Percentiles rank a stretch among this genome's conserved stretches.
Evolutionary conservation across 495 filamentous ascomycete species (phyloP).

Genomic region (Lasiosphaeria miniovina): DNA sequence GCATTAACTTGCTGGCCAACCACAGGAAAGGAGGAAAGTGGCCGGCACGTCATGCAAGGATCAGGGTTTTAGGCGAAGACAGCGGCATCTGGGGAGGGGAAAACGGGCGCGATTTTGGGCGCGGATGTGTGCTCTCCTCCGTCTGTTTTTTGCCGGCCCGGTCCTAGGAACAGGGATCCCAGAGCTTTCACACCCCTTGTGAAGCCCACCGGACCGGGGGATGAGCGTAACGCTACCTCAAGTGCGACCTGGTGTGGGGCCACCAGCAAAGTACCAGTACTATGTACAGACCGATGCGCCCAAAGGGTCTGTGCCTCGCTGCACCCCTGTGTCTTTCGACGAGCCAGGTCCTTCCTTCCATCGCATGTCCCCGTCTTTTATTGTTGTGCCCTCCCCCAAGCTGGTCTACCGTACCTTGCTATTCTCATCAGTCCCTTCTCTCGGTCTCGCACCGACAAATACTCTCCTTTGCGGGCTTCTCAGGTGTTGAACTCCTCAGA

Average conservation of each 20-base stretch:
- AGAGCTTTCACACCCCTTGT: too few species aligned
- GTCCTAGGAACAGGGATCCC: background rate
- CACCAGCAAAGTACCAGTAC: too few species aligned
- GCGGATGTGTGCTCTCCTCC: background rate
- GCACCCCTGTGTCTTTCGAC: background rate
- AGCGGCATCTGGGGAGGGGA: background rate
- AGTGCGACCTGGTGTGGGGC: too few species aligned
- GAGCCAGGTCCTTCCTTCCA: background rate
- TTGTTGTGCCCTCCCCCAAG: slow-evolving; percentile 15
- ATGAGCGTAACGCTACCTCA: too few species aligned
- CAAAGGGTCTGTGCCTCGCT: background rate
- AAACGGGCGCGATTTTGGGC: background rate
- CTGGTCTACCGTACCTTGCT: slow-evolving; percentile 9
- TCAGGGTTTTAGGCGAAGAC: slow-evolving; percentile 3
- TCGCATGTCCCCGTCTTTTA: slow-evolving; percentile 14
- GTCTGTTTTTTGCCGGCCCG: background rate
- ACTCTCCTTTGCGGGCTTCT: slow-evolving; percentile 27
- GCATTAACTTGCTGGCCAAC: slow-evolving; percentile 12
- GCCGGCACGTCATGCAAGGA: slow-evolving; percentile 9
- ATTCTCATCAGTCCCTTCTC: slow-evolving; percentile 18
- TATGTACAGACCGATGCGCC: background rate
- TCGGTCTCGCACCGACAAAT: slow-evolving; percentile 10
- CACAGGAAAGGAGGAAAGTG: slow-evolving; percentile 12
- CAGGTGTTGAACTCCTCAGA: slow-evolving; percentile 21
- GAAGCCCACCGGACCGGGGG: too few species aligned